phyloP scores from a whole-genome alignment of 257 asterid species.

The Leptodermis oblonga region DNA sequence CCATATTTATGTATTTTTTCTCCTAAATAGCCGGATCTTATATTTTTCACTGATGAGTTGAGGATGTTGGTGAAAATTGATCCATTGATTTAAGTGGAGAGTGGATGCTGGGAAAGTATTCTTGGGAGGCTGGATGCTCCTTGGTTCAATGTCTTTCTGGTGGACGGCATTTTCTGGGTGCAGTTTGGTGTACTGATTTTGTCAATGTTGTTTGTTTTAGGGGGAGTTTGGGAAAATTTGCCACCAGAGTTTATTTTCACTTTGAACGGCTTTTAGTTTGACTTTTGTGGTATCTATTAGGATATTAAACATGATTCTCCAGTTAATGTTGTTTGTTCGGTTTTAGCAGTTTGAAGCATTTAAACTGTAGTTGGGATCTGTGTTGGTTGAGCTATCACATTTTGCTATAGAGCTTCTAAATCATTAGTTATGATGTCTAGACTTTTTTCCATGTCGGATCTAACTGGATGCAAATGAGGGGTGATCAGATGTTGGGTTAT shows the following conservation, averaged over 20 bases:
- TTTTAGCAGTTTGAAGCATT: conserved; percentile 4
- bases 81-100: background rate
- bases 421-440: background rate
- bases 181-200: background rate
- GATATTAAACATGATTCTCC: background rate
- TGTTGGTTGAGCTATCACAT: background rate
- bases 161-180: background rate
- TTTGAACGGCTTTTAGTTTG: background rate
- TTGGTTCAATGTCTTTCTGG: background rate
- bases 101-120: background rate
- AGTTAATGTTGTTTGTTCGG: background rate
- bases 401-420: background rate
- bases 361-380: background rate
- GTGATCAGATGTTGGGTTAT: background rate
- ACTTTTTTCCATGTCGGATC: background rate
- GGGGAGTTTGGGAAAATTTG: background rate
- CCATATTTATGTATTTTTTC: background rate
- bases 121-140: background rate
- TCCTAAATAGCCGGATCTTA: background rate
- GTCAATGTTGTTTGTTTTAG: background rate
- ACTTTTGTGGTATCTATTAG: background rate
- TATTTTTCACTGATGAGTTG: background rate
- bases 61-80: background rate
- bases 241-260: background rate
- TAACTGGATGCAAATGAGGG: background rate